Evolutionary conservation across 1,284 basidiomycete genomes (phyloP).

Genomic region (Phellinidium pouzarii): DNA sequence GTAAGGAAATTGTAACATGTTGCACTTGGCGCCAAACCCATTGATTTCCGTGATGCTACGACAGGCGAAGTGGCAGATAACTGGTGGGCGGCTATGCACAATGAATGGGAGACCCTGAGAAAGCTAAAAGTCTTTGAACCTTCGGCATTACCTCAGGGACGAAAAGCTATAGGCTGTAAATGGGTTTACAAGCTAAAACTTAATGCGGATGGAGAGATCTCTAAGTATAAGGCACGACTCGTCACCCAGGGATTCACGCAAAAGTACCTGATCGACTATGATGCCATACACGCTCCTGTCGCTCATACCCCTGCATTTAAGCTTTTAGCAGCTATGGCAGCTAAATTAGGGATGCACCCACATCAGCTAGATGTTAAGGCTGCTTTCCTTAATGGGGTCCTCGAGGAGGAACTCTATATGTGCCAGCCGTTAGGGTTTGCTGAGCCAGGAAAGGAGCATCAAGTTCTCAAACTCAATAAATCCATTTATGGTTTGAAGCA

Average conservation of each 20-base stretch:
- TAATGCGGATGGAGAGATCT: background rate
- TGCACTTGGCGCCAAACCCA: background rate
- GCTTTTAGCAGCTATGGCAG: background rate
- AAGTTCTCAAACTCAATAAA: conserved; percentile 21
- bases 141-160: background rate
- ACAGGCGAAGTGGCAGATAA: background rate
- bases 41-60: background rate
- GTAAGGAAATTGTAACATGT: too few species aligned
- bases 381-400: conserved; percentile 31
- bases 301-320: background rate
- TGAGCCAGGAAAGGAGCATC: conserved; percentile 14
- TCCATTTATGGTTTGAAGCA: conserved; percentile 21
- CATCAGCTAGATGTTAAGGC: conserved; percentile 31
- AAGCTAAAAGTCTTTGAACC: background rate
- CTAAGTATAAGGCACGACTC: conserved; percentile 30
- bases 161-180: background rate
- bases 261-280: conserved; percentile 33
- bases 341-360: conserved; percentile 22
- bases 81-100: background rate
- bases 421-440: conserved; percentile 26
- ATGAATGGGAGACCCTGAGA: background rate
- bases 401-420: conserved; percentile 38
- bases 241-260: conserved; percentile 38
- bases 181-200: background rate
- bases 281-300: conserved; percentile 28